phyloP scores from a whole-genome alignment of 169 alveolate genomes.

The Theileria parva region DNA sequence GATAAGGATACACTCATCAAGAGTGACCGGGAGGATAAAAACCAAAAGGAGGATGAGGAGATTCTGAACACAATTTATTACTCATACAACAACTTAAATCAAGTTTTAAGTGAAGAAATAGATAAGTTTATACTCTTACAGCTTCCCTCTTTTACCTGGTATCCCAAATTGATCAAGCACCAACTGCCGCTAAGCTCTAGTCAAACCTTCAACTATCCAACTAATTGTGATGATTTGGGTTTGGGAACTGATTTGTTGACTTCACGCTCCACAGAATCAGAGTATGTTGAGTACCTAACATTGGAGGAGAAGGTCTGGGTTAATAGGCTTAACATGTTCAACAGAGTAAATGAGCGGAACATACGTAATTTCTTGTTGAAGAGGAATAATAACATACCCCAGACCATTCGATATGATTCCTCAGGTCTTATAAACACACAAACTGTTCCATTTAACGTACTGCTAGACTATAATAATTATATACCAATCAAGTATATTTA shows the following conservation, averaged over 20 bases:
- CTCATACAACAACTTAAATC: conserved; percentile 19
- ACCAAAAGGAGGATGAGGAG: conserved; percentile 15
- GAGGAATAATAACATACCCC: conserved; percentile 11
- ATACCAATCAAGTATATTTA: conserved; percentile 56
- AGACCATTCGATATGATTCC: conserved; percentile 32
- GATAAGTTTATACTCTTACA: conserved; percentile 22
- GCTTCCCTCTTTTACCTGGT: conserved; percentile 21
- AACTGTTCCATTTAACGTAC: conserved; percentile 32
- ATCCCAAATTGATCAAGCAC: conserved; percentile 5
- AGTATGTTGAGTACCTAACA: conserved; percentile 10
- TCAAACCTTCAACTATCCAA: not conserved
- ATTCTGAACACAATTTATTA: not conserved
- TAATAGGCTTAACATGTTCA: conserved; percentile 8
- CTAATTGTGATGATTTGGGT: not conserved
- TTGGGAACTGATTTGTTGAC: not conserved
- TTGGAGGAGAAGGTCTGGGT: conserved; percentile 13
- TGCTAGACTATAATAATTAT: conserved; percentile 42
- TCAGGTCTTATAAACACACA: not conserved
- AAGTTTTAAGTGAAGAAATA: conserved; percentile 52
- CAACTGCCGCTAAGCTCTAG: not conserved
- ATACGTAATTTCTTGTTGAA: conserved; percentile 12
- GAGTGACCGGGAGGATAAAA: conserved; percentile 1
- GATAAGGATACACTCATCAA: conserved; percentile 10
- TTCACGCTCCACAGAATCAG: not conserved
- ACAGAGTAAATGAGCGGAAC: conserved; percentile 19